Percentiles rank a stretch among this genome's conserved stretches.
Conservation (phyloP, 108 stramenopile species). For the Conticribra weissflogii region DNA sequence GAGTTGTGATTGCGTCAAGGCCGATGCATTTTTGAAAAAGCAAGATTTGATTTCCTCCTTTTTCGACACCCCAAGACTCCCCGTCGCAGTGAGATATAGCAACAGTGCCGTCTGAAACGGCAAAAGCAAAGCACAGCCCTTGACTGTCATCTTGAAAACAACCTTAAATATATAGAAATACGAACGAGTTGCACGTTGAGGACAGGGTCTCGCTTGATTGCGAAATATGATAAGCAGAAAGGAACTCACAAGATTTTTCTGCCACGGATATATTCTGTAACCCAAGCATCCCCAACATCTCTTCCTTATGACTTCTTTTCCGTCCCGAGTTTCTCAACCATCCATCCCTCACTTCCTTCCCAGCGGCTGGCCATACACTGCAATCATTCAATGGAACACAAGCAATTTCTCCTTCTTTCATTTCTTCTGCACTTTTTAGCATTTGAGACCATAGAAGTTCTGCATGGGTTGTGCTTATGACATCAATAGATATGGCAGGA, state of each 20-base stretch:
- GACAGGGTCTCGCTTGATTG: too few species aligned
- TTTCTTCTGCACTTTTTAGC: neutral
- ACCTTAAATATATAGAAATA: constrained; percentile 5
- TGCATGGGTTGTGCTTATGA: constrained; percentile 24
- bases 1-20: constrained; percentile 20
- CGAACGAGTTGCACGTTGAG: too few species aligned
- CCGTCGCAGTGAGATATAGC: constrained; percentile 34
- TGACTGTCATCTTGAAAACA: constrained; percentile 38
- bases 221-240: neutral
- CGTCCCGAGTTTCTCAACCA: constrained; percentile 13
- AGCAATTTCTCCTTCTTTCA: neutral
- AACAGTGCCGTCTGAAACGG: constrained; percentile 48
- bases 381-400: constrained; percentile 23
- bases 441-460: constrained; percentile 21
- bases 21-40: constrained; percentile 39
- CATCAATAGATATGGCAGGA: constrained; percentile 42
- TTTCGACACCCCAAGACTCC: constrained; percentile 36
- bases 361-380: constrained; percentile 44
- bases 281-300: constrained; percentile 3
- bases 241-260: constrained; percentile 37
- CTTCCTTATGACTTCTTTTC: constrained; percentile 8
- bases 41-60: constrained; percentile 39
- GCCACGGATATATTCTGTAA: constrained; percentile 27
- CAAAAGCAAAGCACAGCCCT: constrained; percentile 34
- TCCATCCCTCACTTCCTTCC: constrained; percentile 46